phyloP scores from a whole-genome alignment of 257 asterid species.

The Rubia yunnanensis region DNA sequence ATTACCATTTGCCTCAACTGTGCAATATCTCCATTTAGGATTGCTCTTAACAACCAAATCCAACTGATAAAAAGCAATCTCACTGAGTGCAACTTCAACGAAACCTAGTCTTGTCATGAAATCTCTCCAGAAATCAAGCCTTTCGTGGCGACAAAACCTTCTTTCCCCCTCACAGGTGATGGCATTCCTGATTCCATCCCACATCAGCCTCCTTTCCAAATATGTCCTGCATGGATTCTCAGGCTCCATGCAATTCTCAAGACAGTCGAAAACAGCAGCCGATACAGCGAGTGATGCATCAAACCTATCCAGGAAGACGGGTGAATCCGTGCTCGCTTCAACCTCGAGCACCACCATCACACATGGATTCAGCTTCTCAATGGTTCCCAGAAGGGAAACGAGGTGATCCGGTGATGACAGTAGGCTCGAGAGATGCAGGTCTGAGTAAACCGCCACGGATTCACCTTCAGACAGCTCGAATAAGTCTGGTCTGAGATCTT shows the following conservation, averaged over 20 bases:
- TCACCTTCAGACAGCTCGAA: slow-evolving; percentile 36
- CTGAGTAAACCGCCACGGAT: slow-evolving; percentile 29
- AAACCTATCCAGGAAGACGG: slow-evolving; percentile 35
- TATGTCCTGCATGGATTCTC: slow-evolving; percentile 20
- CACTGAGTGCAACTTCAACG: slow-evolving; percentile 31
- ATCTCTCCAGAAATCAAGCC: slow-evolving; percentile 30
- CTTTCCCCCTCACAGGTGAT: slow-evolving; percentile 37
- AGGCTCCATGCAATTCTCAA: slow-evolving; percentile 32
- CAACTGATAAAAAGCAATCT: slow-evolving; percentile 27
- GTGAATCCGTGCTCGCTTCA: slow-evolving; percentile 37
- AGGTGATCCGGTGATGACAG: slow-evolving; percentile 24
- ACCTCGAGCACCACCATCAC: slow-evolving; percentile 33
- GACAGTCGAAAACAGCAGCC: slow-evolving; percentile 31
- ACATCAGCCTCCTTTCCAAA: slow-evolving; percentile 22
- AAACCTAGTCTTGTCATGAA: slow-evolving; percentile 18
- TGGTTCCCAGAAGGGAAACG: slow-evolving; percentile 21
- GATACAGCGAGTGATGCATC: slow-evolving; percentile 33
- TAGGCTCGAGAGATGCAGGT: slow-evolving; percentile 18
- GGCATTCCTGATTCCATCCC: slow-evolving; percentile 23
- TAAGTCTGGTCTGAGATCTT: slow-evolving; percentile 21
- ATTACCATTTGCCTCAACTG: slow-evolving; percentile 26
- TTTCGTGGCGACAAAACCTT: slow-evolving; percentile 19
- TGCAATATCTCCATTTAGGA: slow-evolving; percentile 22
- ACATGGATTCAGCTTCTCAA: slow-evolving; percentile 20
- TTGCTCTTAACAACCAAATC: slow-evolving; percentile 16